Evolutionary conservation across 352 stramenopile species (phyloP).

Genomic region (Globisporangium canariense): DNA sequence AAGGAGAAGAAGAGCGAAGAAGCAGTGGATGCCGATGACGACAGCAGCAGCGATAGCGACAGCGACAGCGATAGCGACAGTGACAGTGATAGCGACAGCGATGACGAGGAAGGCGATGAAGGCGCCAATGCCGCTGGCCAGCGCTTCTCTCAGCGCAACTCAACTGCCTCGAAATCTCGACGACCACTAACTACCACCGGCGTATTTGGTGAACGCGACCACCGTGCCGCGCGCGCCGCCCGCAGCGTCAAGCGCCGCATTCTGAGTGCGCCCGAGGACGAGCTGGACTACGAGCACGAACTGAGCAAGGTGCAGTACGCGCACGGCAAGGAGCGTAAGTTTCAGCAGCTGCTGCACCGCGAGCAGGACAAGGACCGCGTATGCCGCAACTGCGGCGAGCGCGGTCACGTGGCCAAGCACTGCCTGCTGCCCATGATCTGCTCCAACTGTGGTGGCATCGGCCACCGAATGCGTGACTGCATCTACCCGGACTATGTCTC

Average conservation of each 20-base stretch:
- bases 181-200: not conserved
- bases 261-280: constrained; percentile 23
- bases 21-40: constrained; percentile 15
- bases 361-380: constrained; percentile 57
- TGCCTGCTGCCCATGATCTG: constrained; percentile 76
- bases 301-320: constrained; percentile 44
- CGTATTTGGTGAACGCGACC: constrained; percentile 3
- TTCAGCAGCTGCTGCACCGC: constrained; percentile 54
- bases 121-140: not conserved
- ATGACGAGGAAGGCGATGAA: constrained; percentile 15
- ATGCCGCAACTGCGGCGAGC: constrained; percentile 77
- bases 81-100: constrained; percentile 7
- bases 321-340: constrained; percentile 51
- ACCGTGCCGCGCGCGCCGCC: constrained; percentile 3
- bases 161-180: not conserved
- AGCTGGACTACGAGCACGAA: constrained; percentile 74
- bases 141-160: not conserved
- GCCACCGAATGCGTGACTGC: constrained; percentile 53
- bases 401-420: constrained; percentile 58
- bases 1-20: constrained; percentile 12
- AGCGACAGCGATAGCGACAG: constrained; percentile 11
- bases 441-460: constrained; percentile 72
- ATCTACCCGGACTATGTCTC: constrained; percentile 27
- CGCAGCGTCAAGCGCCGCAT: constrained; percentile 26
- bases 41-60: constrained; percentile 7